Conservation (phyloP, 2,329 filamentous ascomycete genomes). For the Xenoacremonium recifei region DNA sequence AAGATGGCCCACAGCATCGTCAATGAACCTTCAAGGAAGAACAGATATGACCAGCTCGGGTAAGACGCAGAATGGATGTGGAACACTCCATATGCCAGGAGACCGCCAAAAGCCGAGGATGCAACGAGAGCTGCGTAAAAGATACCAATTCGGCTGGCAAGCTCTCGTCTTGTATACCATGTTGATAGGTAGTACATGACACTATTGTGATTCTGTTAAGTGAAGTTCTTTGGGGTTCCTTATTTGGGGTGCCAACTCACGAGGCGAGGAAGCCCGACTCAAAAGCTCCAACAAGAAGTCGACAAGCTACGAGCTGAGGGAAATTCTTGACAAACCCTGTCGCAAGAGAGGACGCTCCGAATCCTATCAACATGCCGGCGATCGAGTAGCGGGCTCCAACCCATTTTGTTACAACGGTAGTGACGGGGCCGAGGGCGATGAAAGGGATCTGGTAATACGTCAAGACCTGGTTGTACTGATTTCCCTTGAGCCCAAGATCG, state of each 20-base stretch:
- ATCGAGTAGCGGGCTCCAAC: background rate
- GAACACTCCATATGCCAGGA: slow-evolving; percentile 3
- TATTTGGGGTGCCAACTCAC: slow-evolving; percentile 1
- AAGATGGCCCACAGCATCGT: background rate
- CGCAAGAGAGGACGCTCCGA: background rate
- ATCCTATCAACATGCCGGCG: background rate
- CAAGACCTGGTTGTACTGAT: slow-evolving; percentile 8
- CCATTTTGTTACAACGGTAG: slow-evolving; percentile 4
- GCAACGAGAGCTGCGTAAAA: slow-evolving; percentile 8
- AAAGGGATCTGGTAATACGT: slow-evolving; percentile 10
- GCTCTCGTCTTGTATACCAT: slow-evolving; percentile 7
- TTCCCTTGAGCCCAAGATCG: slow-evolving; percentile 1
- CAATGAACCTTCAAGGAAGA: background rate
- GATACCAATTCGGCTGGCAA: slow-evolving; percentile 7
- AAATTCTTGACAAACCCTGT: slow-evolving; percentile 4
- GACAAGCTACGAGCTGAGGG: slow-evolving; percentile 1
- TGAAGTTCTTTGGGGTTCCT: too few species aligned
- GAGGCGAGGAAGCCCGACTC: slow-evolving; percentile 8
- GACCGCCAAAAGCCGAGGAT: slow-evolving; percentile 4
- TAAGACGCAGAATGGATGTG: slow-evolving; percentile 1
- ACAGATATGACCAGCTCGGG: background rate
- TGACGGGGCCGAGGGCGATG: slow-evolving; percentile 4
- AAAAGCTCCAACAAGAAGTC: slow-evolving; percentile 4
- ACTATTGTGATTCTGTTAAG: background rate
- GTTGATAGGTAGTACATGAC: slow-evolving; percentile 8